Conservation (phyloP, 192 early-diverging fungal species). For the Kickxella alabastrina region DNA sequence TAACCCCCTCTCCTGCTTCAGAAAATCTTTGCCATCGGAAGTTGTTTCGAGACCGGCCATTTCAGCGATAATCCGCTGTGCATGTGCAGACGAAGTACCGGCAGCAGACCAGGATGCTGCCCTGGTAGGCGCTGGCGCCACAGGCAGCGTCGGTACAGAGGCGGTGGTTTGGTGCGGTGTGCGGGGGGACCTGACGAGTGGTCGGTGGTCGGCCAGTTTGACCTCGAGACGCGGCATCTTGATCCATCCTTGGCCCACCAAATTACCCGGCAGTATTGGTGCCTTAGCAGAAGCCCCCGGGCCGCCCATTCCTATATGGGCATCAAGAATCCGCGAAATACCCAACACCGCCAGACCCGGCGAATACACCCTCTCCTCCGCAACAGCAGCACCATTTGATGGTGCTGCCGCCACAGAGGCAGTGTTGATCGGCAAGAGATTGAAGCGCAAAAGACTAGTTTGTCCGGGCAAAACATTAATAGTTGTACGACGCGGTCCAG, state of each 20-base stretch:
- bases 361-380: not conserved
- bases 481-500: constrained; percentile 22
- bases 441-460: constrained; percentile 13
- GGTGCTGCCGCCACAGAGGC: not conserved
- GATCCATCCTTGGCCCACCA: constrained; percentile 26
- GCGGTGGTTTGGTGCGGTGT: no score
- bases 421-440: constrained; percentile 18
- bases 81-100: no score
- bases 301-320: no score
- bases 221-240: constrained; percentile 35
- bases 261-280: constrained; percentile 19
- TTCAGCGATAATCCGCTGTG: constrained; percentile 1
- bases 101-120: no score
- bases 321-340: no score
- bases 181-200: no score
- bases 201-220: constrained; percentile 12
- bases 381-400: not conserved
- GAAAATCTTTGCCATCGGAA: no score
- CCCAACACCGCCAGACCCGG: constrained; percentile 4
- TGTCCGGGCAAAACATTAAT: constrained; percentile 31
- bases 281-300: no score
- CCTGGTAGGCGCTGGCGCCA: constrained; percentile 29
- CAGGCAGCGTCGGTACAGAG: no score
- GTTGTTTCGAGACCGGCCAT: constrained; percentile 14
- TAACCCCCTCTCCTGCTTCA: not conserved